Evolutionary conservation across 75 land plant species (phyloP).

Genomic region (Sequoiadendron giganteum): DNA sequence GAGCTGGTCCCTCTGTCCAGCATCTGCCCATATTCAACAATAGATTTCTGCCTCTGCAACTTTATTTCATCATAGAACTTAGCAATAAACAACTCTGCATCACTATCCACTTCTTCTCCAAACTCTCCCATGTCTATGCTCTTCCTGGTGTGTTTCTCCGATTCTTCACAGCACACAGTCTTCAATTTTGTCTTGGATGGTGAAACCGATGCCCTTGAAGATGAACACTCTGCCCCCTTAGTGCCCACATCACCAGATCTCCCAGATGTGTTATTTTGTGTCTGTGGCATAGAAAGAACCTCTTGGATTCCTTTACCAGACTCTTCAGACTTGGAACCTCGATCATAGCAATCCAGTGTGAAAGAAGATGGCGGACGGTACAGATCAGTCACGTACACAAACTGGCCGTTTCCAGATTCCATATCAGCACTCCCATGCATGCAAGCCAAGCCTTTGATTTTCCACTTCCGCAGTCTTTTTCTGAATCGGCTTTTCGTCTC

Average conservation of each 20-base stretch:
- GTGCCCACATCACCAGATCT: not conserved
- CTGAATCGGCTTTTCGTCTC: not conserved
- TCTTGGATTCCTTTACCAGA: not conserved
- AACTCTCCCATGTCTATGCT: not conserved
- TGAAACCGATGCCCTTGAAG: not conserved
- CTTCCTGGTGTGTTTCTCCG: not conserved
- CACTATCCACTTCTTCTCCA: not conserved
- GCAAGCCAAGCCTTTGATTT: not conserved
- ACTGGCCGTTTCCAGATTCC: not conserved
- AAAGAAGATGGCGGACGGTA: not conserved
- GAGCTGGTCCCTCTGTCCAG: not conserved
- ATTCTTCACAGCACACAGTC: not conserved
- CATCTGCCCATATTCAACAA: not conserved
- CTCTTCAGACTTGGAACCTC: not conserved
- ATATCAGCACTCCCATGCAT: not conserved
- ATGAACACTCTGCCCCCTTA: not conserved
- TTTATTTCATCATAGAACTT: slow-evolving; percentile 1
- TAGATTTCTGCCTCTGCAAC: slow-evolving; percentile 11
- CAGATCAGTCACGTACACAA: slow-evolving; percentile 1
- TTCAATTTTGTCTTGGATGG: not conserved
- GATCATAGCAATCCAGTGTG: not conserved
- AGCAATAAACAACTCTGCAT: not conserved
- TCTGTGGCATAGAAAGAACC: not conserved
- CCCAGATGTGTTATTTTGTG: not conserved
- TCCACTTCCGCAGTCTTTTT: not conserved